These are phyloP conservation scores for Fagus crenata DNA, from an alignment of 306 rosid species.

Conservation along the genomic window DNA sequence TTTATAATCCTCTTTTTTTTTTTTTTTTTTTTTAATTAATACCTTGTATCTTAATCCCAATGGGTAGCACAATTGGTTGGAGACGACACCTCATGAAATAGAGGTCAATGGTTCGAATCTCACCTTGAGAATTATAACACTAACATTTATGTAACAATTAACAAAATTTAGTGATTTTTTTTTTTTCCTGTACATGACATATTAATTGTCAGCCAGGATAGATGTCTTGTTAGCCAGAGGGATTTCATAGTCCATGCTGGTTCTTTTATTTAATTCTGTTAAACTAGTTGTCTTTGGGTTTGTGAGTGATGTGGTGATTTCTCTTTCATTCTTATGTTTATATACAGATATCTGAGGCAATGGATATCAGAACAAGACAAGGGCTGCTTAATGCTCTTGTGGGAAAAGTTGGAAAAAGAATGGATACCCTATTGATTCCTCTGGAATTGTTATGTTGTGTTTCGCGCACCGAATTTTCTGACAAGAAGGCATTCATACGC, in stretches of 20 bases:
- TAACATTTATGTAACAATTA: too few relatives aligned
- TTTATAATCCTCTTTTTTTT: not conserved
- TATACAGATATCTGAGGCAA: constrained; percentile 80
- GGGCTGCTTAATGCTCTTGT: constrained; percentile 91
- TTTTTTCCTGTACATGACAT: not conserved
- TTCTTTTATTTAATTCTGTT: not conserved
- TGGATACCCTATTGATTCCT: constrained; percentile 91
- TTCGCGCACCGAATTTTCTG: constrained; percentile 93
- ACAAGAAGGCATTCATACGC: constrained; percentile 85
- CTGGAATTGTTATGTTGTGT: constrained; percentile 87
- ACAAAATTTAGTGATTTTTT: too few relatives aligned
- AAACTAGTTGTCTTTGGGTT: constrained; percentile 1
- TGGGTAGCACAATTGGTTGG: too few relatives aligned
- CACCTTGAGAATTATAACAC: too few relatives aligned
- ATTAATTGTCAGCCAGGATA: not conserved
- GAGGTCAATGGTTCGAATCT: too few relatives aligned
- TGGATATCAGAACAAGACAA: constrained; percentile 89
- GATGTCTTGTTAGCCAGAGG: not conserved
- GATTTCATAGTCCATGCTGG: not conserved
- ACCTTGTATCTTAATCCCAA: not conserved
- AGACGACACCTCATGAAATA: too few relatives aligned
- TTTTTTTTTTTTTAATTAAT: not conserved
- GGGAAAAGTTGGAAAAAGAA: constrained; percentile 92
- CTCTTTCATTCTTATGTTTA: constrained; percentile 15
- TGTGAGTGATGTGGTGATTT: constrained; percentile 7